These are phyloP conservation scores for Harrya chromipes DNA, from an alignment of 768 basidiomycete species.

Conservation along the genomic window DNA sequence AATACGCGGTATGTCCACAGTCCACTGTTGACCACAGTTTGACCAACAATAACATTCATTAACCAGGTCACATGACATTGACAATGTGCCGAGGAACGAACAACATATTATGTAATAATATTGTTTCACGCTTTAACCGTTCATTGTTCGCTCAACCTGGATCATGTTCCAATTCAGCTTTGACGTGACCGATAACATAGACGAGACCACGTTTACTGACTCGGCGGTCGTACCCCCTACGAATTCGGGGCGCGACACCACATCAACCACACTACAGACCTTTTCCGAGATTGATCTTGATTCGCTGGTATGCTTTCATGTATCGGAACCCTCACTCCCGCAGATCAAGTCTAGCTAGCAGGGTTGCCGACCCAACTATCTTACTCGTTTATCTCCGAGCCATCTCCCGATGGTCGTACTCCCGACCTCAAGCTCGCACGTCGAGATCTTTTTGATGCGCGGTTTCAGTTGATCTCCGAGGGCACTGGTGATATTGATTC, in stretches of 20 bases:
- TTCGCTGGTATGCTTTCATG: conserved; percentile 28
- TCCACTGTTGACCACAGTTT: not conserved
- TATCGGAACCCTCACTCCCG: conserved; percentile 4
- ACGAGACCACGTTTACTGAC: conserved; percentile 19
- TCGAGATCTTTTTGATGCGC: conserved; percentile 90
- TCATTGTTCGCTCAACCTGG: not conserved
- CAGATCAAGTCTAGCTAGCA: conserved; percentile 49
- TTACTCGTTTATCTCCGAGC: conserved; percentile 67
- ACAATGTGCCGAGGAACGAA: no score
- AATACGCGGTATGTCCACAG: no score
- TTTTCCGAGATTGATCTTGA: conserved; percentile 31
- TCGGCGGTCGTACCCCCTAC: conserved; percentile 7
- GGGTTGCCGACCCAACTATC: conserved; percentile 72
- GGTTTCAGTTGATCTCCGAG: conserved; percentile 86
- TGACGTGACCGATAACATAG: conserved; percentile 48
- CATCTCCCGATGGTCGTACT: conserved; percentile 34
- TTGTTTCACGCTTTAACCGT: no score
- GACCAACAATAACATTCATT: no score
- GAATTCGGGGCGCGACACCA: not conserved
- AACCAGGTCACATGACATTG: no score
- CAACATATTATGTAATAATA: no score
- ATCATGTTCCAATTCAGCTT: conserved; percentile 52
- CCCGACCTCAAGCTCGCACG: conserved; percentile 49
- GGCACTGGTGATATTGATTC: conserved; percentile 33
- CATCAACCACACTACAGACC: not conserved